Conservation (phyloP, 208 protist genomes). For the Porcisia hertigi region DNA sequence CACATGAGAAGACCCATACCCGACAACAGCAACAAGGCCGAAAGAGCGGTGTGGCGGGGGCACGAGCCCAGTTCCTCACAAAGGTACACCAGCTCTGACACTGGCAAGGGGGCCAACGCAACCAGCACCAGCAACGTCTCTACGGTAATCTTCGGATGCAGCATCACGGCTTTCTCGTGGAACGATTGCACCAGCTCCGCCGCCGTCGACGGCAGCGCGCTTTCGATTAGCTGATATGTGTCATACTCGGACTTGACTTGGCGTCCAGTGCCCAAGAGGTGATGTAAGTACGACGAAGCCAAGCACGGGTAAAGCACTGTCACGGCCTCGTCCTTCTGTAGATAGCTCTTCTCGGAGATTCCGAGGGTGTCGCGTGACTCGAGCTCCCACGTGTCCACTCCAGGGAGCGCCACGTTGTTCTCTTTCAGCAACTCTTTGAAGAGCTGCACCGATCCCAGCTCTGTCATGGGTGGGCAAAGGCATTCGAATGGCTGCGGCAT, state of each 20-base stretch:
- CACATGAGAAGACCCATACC: slow-evolving; percentile 64
- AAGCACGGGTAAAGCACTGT: slow-evolving; percentile 56
- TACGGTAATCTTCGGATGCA: slow-evolving; percentile 51
- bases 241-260: slow-evolving; percentile 47
- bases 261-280: slow-evolving; percentile 31
- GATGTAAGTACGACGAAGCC: slow-evolving; percentile 51
- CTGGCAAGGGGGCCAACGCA: slow-evolving; percentile 50
- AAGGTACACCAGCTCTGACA: slow-evolving; percentile 71
- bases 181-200: slow-evolving; percentile 49
- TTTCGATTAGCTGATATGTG: slow-evolving; percentile 44
- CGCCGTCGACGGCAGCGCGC: slow-evolving; percentile 52
- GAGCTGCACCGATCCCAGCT: slow-evolving; percentile 44
- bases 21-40: slow-evolving; percentile 59
- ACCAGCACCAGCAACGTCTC: slow-evolving; percentile 61
- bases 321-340: slow-evolving; percentile 71
- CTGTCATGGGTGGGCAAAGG: slow-evolving; percentile 61
- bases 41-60: slow-evolving; percentile 58
- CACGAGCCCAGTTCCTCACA: slow-evolving; percentile 80
- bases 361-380: slow-evolving; percentile 39
- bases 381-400: slow-evolving; percentile 26
- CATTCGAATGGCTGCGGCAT: slow-evolving; percentile 83
- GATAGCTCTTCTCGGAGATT: slow-evolving; percentile 61
- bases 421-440: slow-evolving; percentile 38
- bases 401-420: slow-evolving; percentile 41
- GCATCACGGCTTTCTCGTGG: slow-evolving; percentile 41